A percentile compares a stretch with the other conserved stretches of the same genome.
Evolutionary conservation across 176 grass and related monocot genomes (phyloP).

Genomic region (Secale cereale): DNA sequence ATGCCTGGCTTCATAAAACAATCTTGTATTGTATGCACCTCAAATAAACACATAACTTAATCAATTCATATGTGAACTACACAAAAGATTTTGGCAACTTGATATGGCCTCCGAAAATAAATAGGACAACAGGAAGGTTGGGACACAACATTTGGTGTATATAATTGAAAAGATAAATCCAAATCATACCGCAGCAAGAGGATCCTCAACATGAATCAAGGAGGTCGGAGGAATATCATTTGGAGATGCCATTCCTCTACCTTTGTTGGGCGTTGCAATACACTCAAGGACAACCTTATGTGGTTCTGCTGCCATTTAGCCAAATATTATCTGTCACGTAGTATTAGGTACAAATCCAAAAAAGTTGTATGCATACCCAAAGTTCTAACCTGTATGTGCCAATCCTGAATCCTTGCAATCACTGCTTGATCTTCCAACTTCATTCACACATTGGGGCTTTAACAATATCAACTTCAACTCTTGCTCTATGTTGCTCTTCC

Average conservation of each 20-base stretch:
- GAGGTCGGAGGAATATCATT: slow-evolving; percentile 63
- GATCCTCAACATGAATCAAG: slow-evolving; percentile 79
- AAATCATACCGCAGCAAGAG: slow-evolving; percentile 70
- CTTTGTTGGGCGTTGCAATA: slow-evolving; percentile 61
- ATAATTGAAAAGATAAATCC: background rate
- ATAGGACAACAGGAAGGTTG: background rate
- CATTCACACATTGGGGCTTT: slow-evolving; percentile 30
- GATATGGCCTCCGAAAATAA: background rate
- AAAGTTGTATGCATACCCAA: slow-evolving; percentile 12
- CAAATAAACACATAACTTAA: background rate
- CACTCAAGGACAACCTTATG: slow-evolving; percentile 46
- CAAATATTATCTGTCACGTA: slow-evolving; percentile 34
- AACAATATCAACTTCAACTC: slow-evolving; percentile 50
- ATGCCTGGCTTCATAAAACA: background rate
- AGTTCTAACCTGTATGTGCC: slow-evolving; percentile 29
- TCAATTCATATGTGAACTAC: slow-evolving; percentile 4
- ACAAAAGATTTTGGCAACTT: background rate
- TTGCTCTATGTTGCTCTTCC: slow-evolving; percentile 66
- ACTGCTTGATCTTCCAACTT: slow-evolving; percentile 16
- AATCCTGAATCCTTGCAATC: slow-evolving; percentile 25
- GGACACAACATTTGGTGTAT: slow-evolving; percentile 6
- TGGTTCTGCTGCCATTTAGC: slow-evolving; percentile 35
- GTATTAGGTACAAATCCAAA: background rate
- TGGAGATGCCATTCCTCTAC: slow-evolving; percentile 72
- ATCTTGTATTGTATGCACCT: background rate